phyloP scores from a whole-genome alignment of 2,329 filamentous ascomycete genomes.

The Lecanoromycetidae sp. region DNA sequence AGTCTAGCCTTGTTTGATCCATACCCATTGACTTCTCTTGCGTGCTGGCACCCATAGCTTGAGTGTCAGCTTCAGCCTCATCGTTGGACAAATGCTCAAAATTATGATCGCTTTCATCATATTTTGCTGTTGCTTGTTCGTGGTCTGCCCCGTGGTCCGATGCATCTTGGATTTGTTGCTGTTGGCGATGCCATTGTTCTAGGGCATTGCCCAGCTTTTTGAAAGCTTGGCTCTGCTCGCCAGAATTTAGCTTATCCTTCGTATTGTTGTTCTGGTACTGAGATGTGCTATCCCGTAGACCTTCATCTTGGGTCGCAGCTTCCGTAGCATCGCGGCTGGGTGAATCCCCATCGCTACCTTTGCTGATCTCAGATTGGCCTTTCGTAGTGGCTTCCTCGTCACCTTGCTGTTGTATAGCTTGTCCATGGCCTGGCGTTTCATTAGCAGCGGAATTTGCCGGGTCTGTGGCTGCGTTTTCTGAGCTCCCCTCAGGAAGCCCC shows the following conservation, averaged over 20 bases:
- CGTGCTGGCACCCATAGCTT: slow-evolving; percentile 77
- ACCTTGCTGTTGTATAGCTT: background rate
- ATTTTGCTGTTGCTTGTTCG: slow-evolving; percentile 42
- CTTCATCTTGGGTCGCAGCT: slow-evolving; percentile 8
- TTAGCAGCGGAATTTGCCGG: slow-evolving; percentile 8
- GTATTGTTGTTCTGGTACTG: slow-evolving; percentile 27
- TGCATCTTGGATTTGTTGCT: slow-evolving; percentile 63
- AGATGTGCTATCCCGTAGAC: too few relatives aligned
- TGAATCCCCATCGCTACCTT: background rate
- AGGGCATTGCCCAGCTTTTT: slow-evolving; percentile 89
- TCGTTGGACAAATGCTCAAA: slow-evolving; percentile 90
- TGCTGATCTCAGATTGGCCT: slow-evolving; percentile 5
- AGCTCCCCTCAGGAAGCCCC: background rate
- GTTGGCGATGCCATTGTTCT: slow-evolving; percentile 83
- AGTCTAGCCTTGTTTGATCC: slow-evolving; percentile 51
- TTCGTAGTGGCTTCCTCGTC: background rate
- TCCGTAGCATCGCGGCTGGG: background rate
- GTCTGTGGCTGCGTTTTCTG: slow-evolving; percentile 6
- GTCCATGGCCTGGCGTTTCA: slow-evolving; percentile 9
- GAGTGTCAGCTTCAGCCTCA: slow-evolving; percentile 67
- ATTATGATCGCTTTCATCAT: slow-evolving; percentile 67
- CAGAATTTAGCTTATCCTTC: too few relatives aligned
- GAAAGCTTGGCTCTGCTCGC: slow-evolving; percentile 58
- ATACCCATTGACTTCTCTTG: slow-evolving; percentile 78
- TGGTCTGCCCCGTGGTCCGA: slow-evolving; percentile 41